Base-by-base conservation (phyloP, 495 filamentous ascomycete genomes). In the Podospora pseudopauciseta region DNA sequence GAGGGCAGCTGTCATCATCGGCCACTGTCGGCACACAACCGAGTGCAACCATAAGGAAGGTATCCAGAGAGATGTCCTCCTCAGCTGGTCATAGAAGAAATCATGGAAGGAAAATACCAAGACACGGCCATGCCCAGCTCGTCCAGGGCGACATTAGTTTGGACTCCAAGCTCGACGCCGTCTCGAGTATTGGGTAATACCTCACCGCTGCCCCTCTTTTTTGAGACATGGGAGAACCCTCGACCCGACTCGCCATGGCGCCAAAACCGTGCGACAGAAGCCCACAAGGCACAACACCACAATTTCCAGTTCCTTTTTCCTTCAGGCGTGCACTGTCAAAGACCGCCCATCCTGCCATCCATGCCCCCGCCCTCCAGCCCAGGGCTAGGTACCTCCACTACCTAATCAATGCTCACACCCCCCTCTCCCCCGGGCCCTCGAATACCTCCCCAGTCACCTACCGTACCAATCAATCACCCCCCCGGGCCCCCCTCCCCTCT, bases 211-310 rank as follows among this genome's bases (percentile, higher is more conserved):
- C 0, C 30, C 30, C 56, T 59, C 56, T 27, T 23, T 23, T 19
- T 58, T 16, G 18, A 58, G 23, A 58, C 19, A 27, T 13, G 19
- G 19, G 32, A 5, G 28, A 67, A 53, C 65, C 20, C 23, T 56
- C 64, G n/a, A 39, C 19, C 30, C 67, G 67, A 70, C 60, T 56
- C 60, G 64, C 59, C 58, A 62, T 34, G 39, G 61, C 28, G 55
- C 58, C 34, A 67, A 62, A 56, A 27, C 58, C 15, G 59, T 54
- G 58, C 61, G 61, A 63, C 61, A 63, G 54, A 34, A 32, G 53
- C n/a, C n/a, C 65, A 60, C 60, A 66, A 60, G 60, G 60, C 49
- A 15, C 55, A 65, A 49, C 13, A 13, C 39, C 39, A 49, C 39
- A 49, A 49, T 49, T 49, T 49, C 39, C 39, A 49, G 39, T 49